Evolutionary conservation across 2,329 filamentous ascomycete genomes (phyloP).

Genomic region (Trichoderma atrobrunneum): DNA sequence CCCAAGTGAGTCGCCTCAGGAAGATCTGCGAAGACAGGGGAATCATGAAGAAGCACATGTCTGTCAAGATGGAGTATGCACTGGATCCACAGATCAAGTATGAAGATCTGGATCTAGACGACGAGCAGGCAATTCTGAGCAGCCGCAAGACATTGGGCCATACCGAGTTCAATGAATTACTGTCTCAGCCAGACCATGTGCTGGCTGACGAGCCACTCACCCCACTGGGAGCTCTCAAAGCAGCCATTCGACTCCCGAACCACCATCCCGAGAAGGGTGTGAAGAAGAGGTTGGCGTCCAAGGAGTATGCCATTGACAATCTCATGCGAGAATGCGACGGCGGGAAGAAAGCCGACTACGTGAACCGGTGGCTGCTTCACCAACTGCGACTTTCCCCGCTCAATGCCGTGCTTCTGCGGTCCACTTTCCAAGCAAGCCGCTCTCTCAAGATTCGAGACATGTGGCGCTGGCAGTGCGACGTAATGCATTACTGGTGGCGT

Average conservation of each 20-base stretch:
- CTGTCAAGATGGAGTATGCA: slow-evolving; percentile 38
- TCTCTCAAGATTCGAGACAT: slow-evolving; percentile 34
- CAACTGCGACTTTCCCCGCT: slow-evolving; percentile 47
- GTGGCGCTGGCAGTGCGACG: slow-evolving; percentile 38
- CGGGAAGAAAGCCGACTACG: slow-evolving; percentile 43
- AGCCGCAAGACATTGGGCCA: slow-evolving; percentile 35
- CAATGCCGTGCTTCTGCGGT: slow-evolving; percentile 44
- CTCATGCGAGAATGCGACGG: slow-evolving; percentile 38
- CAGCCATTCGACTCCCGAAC: slow-evolving; percentile 37
- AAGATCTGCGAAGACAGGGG: slow-evolving; percentile 40
- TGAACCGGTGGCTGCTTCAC: slow-evolving; percentile 53
- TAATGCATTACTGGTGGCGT: slow-evolving; percentile 39
- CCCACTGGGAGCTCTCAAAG: slow-evolving; percentile 40
- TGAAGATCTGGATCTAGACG: slow-evolving; percentile 44
- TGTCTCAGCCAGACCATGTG: slow-evolving; percentile 49
- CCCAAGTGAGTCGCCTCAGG: slow-evolving; percentile 36
- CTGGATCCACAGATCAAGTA: slow-evolving; percentile 37
- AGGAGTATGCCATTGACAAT: slow-evolving; percentile 48
- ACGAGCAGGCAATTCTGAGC: slow-evolving; percentile 26
- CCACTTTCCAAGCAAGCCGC: slow-evolving; percentile 29
- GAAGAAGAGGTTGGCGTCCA: slow-evolving; percentile 42
- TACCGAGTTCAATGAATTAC: slow-evolving; percentile 42
- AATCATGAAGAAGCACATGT: slow-evolving; percentile 43
- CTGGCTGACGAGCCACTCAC: slow-evolving; percentile 41
- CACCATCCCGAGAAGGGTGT: slow-evolving; percentile 34